A percentile compares a stretch with the other conserved stretches of the same genome.
Conservation (phyloP, 2,329 filamentous ascomycete species). For the Emydomyces testavorans region DNA sequence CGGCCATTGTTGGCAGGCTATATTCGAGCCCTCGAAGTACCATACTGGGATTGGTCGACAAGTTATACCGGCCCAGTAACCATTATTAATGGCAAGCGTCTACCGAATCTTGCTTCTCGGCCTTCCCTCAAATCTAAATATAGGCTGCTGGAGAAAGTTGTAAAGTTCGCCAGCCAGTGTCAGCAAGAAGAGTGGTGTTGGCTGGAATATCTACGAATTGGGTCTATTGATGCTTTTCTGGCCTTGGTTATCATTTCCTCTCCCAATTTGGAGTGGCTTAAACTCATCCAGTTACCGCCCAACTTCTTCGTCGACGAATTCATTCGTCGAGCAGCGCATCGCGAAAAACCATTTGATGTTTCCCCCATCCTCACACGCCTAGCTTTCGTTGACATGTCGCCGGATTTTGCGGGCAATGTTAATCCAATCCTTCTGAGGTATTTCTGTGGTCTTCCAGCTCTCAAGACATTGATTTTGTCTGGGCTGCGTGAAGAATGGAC, state of each 20-base stretch:
- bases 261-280: not conserved
- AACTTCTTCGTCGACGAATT: not conserved
- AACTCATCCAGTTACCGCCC: not conserved
- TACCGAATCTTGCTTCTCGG: not conserved
- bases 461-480: not conserved
- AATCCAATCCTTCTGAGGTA: not conserved
- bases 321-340: not conserved
- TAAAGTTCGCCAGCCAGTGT: not conserved
- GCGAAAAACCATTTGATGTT: not conserved
- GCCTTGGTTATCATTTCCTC: not conserved
- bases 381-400: not conserved
- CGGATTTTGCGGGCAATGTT: not conserved
- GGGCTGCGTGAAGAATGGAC: not conserved
- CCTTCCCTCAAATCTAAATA: not conserved
- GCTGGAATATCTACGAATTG: not conserved
- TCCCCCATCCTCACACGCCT: not conserved
- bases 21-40: not conserved
- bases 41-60: not conserved
- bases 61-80: not conserved
- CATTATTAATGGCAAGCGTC: not conserved
- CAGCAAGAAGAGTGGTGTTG: constrained; percentile 2
- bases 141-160: not conserved
- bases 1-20: not conserved
- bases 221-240: not conserved
- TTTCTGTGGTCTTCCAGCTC: not conserved